These are phyloP conservation scores for Yamadazyma triangularis DNA, from an alignment of 1,139 yeast genomes.

Conservation along the genomic window DNA sequence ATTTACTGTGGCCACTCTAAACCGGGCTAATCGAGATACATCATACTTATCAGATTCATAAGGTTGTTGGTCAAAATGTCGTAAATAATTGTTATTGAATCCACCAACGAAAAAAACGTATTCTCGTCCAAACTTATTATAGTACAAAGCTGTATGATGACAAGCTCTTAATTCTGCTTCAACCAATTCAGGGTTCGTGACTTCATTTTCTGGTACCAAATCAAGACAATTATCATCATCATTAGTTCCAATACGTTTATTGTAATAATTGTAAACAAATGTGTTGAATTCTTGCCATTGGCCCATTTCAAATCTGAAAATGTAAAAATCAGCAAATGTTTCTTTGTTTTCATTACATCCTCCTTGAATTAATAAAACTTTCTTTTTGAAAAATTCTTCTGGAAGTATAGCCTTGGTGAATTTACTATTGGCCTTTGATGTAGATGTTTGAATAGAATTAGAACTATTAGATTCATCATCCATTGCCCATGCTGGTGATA, in stretches of 20 bases:
- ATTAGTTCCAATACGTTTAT: constrained; percentile 9
- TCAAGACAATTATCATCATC: constrained; percentile 20
- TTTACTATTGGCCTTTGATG: constrained; percentile 7
- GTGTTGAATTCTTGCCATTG: constrained; percentile 33
- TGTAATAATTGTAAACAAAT: constrained; percentile 34
- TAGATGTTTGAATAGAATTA: constrained; percentile 17
- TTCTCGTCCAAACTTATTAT: constrained; percentile 31
- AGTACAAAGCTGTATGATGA: constrained; percentile 38
- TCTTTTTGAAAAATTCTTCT: constrained; percentile 21
- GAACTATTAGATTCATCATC: constrained; percentile 13
- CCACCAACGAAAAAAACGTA: constrained; percentile 43
- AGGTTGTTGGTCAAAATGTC: constrained; percentile 27
- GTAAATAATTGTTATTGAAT: constrained; percentile 31
- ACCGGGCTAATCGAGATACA: constrained; percentile 29
- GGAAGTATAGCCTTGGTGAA: constrained; percentile 9
- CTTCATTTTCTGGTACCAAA: constrained; percentile 21
- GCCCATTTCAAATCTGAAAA: constrained; percentile 31
- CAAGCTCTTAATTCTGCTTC: constrained; percentile 44
- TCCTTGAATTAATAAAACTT: constrained; percentile 37
- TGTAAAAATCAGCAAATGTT: constrained; percentile 30
- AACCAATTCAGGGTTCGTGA: constrained; percentile 23
- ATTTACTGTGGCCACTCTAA: constrained; percentile 25
- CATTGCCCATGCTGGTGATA: constrained; percentile 10
- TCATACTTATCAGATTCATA: constrained; percentile 33
- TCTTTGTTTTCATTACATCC: constrained; percentile 32